Evolutionary conservation across 805 yeast species (phyloP), one percentile per base, ranked within the genome.

Genomic region (Schwanniomyces yamadae): DNA sequence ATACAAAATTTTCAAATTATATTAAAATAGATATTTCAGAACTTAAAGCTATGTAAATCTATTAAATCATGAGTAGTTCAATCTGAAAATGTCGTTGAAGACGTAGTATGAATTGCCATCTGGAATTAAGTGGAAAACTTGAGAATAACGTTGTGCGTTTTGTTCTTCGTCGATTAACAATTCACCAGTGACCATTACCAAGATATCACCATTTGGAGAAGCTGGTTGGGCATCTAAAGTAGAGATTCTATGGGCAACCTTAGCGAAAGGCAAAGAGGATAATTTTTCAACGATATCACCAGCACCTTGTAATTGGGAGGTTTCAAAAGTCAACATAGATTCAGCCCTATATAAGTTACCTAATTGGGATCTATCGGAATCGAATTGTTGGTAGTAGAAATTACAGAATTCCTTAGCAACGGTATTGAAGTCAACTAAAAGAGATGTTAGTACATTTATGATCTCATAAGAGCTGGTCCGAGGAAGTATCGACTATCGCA

Each of bases 141-240:
- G 99, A 21, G 98, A 87, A 70, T 90, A 93, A 69, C 96, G 82
- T 68, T 91, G 97, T 39, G 97, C 80, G 65, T 88, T 89, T 60
- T 82, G 85, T 72, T 93, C 98, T 46, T 91, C 98, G 61, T 93
- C 99, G 48, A 84, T 75, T 53, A 89, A 67, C 48, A 93, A 77
- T 65, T 87, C 96, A 46, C 99, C 99, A 37, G 99, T 93, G 52
- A 93, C 97, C 93, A 93, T 83, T 36, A 91, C 98, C 53, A 93
- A 74, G 37, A 93, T 95, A 59, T 91, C 97, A 44, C 93, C 91
- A 52, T 72, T 78, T 40, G 95, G 87, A 39, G 95, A 84, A 24
- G 95, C 96, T 33, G 99, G 99, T 70, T 93, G 99, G 30, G 98
- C 98, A 57, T 93, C 98, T 57, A 93, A 77, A 28, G 98, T 91